phyloP scores from a whole-genome alignment of 768 basidiomycete genomes.

The Chalciporus piperatus region DNA sequence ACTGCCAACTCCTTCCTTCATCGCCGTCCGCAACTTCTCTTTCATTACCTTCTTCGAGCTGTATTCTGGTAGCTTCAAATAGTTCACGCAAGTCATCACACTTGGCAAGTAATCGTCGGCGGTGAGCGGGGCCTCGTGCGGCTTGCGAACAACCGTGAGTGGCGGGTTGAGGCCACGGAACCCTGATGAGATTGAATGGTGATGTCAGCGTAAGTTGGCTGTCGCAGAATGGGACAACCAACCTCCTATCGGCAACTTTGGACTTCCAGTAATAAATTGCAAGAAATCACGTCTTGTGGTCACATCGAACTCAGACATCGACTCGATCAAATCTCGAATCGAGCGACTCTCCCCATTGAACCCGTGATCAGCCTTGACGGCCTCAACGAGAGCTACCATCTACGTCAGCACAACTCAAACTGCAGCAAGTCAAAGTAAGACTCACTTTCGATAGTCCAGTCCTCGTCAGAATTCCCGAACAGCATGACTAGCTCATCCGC shows the following conservation, averaged over 20 bases:
- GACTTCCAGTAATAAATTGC: conserved; percentile 97
- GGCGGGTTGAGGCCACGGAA: conserved; percentile 94
- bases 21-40: conserved; percentile 79
- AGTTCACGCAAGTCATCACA: conserved; percentile 99
- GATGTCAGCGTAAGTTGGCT: neutral
- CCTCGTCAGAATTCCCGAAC: conserved; percentile 96
- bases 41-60: conserved; percentile 81
- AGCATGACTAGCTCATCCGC: conserved; percentile 94
- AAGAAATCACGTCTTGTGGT: conserved; percentile 80
- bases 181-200: conserved; percentile 41
- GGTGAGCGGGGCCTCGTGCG: conserved; percentile 84
- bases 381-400: conserved; percentile 73
- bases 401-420: neutral
- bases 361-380: conserved; percentile 96
- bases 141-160: conserved; percentile 95
- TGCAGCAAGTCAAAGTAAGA: conserved; percentile 6
- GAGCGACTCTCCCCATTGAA: conserved; percentile 94
- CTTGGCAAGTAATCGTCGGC: conserved; percentile 95
- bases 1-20: conserved; percentile 91
- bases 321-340: conserved; percentile 81
- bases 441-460: conserved; percentile 92
- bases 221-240: conserved; percentile 24
- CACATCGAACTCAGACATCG: conserved; percentile 79
- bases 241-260: conserved; percentile 96
- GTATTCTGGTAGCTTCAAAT: conserved; percentile 95